These are phyloP conservation scores for Alliaria petiolata DNA, from an alignment of 345 rosid genomes.

Conservation along the genomic window DNA sequence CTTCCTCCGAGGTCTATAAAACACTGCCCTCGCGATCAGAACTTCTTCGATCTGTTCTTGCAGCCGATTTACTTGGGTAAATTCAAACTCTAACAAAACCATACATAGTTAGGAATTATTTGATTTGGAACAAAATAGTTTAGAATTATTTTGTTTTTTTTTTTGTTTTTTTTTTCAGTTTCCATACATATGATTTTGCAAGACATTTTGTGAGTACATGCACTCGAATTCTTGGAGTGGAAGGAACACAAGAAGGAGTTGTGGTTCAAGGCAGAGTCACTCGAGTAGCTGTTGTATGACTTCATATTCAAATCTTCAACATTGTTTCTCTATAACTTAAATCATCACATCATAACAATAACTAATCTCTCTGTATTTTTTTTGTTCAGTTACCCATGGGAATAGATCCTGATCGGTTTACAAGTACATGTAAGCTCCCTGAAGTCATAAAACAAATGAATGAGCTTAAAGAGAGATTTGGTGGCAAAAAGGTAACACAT, in stretches of 20 bases:
- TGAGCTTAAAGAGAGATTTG: slow-evolving; percentile 70
- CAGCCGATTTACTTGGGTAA: slow-evolving; percentile 91
- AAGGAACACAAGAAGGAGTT: slow-evolving; percentile 93
- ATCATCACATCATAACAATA: neutral
- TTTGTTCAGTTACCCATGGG: slow-evolving; percentile 89
- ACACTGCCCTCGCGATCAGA: slow-evolving; percentile 89
- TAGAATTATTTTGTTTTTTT: neutral
- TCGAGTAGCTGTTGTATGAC: slow-evolving; percentile 83
- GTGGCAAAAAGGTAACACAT: slow-evolving; percentile 66
- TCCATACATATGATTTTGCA: slow-evolving; percentile 94
- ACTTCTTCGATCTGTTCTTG: slow-evolving; percentile 74
- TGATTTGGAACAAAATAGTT: neutral
- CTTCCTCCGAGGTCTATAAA: slow-evolving; percentile 91
- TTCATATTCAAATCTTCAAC: slow-evolving; percentile 16
- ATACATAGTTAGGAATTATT: neutral
- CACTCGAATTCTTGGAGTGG: slow-evolving; percentile 89
- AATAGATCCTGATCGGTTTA: slow-evolving; percentile 80
- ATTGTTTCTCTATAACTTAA: neutral
- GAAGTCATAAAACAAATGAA: slow-evolving; percentile 62
- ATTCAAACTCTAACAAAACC: no score
- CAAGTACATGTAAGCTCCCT: slow-evolving; percentile 52
- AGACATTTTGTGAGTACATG: slow-evolving; percentile 92
- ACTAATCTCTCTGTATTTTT: neutral
- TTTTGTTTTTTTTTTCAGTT: slow-evolving; percentile 35
- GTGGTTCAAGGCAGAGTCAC: slow-evolving; percentile 87